Evolutionary conservation across 495 filamentous ascomycete species (phyloP).

Genomic region (Aspergillus bridgeri): DNA sequence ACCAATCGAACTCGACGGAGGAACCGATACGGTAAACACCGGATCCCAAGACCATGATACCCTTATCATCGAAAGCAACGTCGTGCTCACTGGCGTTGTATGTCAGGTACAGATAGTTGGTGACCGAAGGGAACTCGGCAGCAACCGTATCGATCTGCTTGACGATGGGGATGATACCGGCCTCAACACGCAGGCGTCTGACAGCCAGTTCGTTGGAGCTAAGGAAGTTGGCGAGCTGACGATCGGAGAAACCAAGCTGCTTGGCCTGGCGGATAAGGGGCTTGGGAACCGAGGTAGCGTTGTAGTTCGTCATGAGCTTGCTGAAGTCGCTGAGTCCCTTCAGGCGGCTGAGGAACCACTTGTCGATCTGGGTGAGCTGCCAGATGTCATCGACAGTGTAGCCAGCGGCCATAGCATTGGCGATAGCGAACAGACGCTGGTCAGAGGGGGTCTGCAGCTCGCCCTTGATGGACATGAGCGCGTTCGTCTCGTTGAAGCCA

Average conservation of each 20-base stretch:
- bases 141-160: slow-evolving; percentile 99
- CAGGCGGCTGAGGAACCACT: slow-evolving; percentile 84
- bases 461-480: slow-evolving; percentile 91
- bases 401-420: slow-evolving; percentile 92
- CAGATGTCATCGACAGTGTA: slow-evolving; percentile 95
- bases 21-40: slow-evolving; percentile 98
- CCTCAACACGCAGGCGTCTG: slow-evolving; percentile 73
- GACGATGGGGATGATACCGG: slow-evolving; percentile 80
- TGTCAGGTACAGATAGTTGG: slow-evolving; percentile 96
- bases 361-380: slow-evolving; percentile 89
- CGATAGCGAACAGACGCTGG: slow-evolving; percentile 94
- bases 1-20: slow-evolving; percentile 99
- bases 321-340: slow-evolving; percentile 88
- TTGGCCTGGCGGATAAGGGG: slow-evolving; percentile 76
- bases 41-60: slow-evolving; percentile 93
- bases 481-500: slow-evolving; percentile 88
- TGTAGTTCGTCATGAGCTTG: slow-evolving; percentile 69
- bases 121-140: slow-evolving; percentile 90
- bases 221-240: slow-evolving; percentile 91
- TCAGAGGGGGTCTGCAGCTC: slow-evolving; percentile 97
- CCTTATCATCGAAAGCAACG: slow-evolving; percentile 78
- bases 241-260: slow-evolving; percentile 89
- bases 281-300: slow-evolving; percentile 60
- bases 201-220: slow-evolving; percentile 89
- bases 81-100: slow-evolving; percentile 92